These are phyloP conservation scores for Ettlia oleoabundans DNA, from an alignment of 139 green algal species.

Conservation along the genomic window DNA sequence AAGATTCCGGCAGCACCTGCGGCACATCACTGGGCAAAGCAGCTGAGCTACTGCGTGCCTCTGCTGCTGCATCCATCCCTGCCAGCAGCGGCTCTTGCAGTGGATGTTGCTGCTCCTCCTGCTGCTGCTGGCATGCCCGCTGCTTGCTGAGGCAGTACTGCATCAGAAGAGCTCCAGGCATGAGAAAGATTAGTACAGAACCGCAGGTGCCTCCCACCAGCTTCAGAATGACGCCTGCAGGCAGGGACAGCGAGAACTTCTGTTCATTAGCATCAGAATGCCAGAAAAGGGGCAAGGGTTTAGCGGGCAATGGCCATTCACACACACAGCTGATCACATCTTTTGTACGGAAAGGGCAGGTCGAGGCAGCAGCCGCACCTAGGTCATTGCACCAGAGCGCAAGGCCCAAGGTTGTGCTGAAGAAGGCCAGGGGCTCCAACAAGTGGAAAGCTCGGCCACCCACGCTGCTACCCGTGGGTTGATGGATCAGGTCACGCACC, in stretches of 20 bases:
- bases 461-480: constrained; percentile 4
- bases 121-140: background rate
- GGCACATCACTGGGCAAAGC: no score
- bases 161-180: constrained; percentile 64
- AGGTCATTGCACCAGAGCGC: constrained; percentile 53
- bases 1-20: no score
- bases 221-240: constrained; percentile 62
- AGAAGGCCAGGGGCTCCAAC: constrained; percentile 47
- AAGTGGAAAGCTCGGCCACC: constrained; percentile 25
- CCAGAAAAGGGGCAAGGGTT: background rate
- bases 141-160: background rate
- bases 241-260: no score
- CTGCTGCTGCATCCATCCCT: background rate
- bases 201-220: constrained; percentile 69
- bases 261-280: background rate
- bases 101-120: background rate
- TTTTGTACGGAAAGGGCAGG: no score
- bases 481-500: constrained; percentile 36
- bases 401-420: constrained; percentile 41
- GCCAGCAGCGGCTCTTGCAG: background rate
- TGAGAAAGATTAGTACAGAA: constrained; percentile 67
- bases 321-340: background rate
- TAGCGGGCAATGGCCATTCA: background rate
- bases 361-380: no score
- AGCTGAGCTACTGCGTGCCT: background rate